A percentile compares a stretch with the other conserved stretches of the same genome.
phyloP scores from a whole-genome alignment of 2,329 filamentous ascomycete genomes.

The Thielaviopsis euricoi region DNA sequence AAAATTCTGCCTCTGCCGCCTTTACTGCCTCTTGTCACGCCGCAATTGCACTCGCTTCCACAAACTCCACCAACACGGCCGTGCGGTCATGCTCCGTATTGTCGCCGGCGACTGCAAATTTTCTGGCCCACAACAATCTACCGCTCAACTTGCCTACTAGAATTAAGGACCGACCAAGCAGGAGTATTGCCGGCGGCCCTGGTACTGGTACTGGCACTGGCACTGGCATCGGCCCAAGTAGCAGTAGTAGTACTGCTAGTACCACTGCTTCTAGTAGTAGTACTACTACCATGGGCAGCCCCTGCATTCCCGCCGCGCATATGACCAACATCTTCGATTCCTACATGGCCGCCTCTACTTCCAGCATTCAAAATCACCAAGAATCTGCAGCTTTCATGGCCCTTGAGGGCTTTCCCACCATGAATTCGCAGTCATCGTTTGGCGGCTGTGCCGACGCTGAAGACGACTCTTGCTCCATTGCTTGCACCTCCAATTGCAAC shows the following conservation, averaged over 20 bases:
- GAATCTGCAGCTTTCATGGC: background rate
- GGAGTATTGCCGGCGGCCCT: background rate
- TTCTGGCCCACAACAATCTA: background rate
- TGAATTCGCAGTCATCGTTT: background rate
- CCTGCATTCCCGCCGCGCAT: background rate
- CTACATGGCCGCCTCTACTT: background rate
- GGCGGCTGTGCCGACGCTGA: slow-evolving; percentile 6
- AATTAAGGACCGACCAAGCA: background rate
- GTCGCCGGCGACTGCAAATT: background rate
- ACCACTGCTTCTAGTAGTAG: too few relatives aligned
- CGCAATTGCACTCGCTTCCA: background rate
- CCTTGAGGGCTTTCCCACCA: background rate
- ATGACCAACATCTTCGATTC: background rate
- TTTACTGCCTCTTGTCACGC: background rate
- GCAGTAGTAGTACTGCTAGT: too few relatives aligned
- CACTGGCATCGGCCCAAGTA: too few relatives aligned
- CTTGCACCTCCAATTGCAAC: slow-evolving; percentile 22
- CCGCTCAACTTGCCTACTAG: slow-evolving; percentile 1
- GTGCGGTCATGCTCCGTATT: background rate
- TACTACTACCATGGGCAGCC: background rate
- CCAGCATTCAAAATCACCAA: background rate
- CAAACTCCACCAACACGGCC: background rate
- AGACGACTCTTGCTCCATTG: slow-evolving; percentile 19
- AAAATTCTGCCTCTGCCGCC: background rate
- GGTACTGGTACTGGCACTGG: too few relatives aligned